Percentiles rank a stretch among this genome's conserved stretches.
phyloP scores from a whole-genome alignment of 2,329 filamentous ascomycete species.

The Colletotrichum sp. region DNA sequence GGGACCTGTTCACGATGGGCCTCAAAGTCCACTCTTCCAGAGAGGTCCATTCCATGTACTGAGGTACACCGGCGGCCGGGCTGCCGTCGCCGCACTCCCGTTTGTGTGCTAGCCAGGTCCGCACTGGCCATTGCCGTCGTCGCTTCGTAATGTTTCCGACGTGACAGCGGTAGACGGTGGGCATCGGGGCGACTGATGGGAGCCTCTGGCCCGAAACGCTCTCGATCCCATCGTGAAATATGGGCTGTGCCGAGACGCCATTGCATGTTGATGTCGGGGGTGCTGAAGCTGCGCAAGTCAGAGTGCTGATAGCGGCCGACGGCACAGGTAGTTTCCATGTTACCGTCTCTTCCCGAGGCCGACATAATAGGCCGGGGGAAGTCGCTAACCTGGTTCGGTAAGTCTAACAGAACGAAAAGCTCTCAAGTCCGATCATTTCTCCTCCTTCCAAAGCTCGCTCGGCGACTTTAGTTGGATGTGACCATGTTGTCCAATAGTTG shows the following conservation, averaged over 20 bases:
- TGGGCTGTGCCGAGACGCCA: not conserved
- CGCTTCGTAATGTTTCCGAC: not conserved
- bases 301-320: not conserved
- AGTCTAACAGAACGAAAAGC: not conserved
- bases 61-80: not conserved
- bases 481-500: not conserved
- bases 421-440: conserved; percentile 4
- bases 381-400: not conserved
- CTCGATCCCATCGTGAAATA: not conserved
- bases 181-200: not conserved
- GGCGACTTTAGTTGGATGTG: not conserved
- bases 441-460: not conserved
- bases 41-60: not conserved
- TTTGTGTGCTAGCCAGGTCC: not conserved
- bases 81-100: not conserved
- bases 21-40: not conserved
- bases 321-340: not conserved
- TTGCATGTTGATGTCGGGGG: not conserved
- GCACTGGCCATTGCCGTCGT: not conserved
- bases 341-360: conserved; percentile 5
- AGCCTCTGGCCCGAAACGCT: not conserved
- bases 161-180: not conserved
- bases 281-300: not conserved
- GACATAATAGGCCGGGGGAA: not conserved
- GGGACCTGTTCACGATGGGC: not conserved